Evolutionary conservation across 768 basidiomycete genomes (phyloP), one percentile per base, ranked within the genome.

Genomic region (Mycena belliarum): DNA sequence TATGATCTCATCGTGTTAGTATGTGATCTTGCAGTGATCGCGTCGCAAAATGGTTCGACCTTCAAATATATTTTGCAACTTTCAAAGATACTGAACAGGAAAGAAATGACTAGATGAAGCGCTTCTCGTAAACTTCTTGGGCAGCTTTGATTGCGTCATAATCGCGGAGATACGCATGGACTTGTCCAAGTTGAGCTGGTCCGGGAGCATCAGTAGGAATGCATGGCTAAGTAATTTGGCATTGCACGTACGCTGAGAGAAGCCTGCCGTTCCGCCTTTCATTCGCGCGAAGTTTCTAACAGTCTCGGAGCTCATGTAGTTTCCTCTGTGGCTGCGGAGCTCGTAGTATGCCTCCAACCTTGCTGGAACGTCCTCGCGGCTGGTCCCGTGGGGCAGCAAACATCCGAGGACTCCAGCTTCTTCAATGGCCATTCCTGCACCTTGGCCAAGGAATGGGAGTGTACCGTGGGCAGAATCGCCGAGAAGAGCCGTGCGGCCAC

Each of bases 381-480:
- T 44, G 6, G 58, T 59, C 16, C 58, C 58, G 14, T 21, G 21
- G 16, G 58, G 51, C 6, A 59, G 41, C 26, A 59, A 28, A 20
- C 38, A 49, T 8, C 47, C 52, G 9, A 59, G 41, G 12, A 42
- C 14, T 4, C n/a, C 52, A 1, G 52, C 58, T 7, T 59, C 58
- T 20, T 59, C 58, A 20, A 59, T 49, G 12, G 58, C 52, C 42
- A 49, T 44, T 1, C 38, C 58, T 11, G 58, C 58, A 10, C 58
- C 58, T 18, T 59, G 58, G 4, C 51, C 58, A 9, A 59, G 33
- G 6, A 49, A 9, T 3, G 58, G 52, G 1, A 59, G 20, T 3
- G 52, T 59, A 16, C 32, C 58, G 16, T 59, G 58, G 8, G 58
- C 58, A 4, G 58, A 40, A 14, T 59, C 58, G 12, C 58, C 58